Conservation (phyloP, 2,329 filamentous ascomycete species). For the Claviceps purpurea region DNA sequence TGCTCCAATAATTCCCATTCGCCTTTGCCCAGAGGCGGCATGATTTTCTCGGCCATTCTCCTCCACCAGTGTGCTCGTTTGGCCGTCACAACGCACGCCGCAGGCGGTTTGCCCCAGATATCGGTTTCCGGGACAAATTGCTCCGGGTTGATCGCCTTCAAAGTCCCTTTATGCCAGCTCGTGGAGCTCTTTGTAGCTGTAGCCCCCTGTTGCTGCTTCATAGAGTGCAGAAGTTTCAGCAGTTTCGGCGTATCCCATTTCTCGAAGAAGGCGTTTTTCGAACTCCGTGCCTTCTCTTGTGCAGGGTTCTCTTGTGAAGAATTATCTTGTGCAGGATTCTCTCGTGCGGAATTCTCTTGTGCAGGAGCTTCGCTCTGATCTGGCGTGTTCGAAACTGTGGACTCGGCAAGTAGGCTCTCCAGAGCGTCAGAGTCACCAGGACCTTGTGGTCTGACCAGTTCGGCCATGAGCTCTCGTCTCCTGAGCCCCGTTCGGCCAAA, state of each 20-base stretch:
- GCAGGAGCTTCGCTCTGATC: not conserved
- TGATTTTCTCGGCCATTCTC: conserved; percentile 27
- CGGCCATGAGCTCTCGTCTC: conserved; percentile 32
- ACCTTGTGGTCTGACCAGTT: conserved; percentile 23
- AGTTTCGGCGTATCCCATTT: conserved; percentile 37
- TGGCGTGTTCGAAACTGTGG: not conserved
- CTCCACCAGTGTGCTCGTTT: conserved; percentile 37
- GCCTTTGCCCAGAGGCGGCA: conserved; percentile 38
- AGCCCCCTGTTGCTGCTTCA: conserved; percentile 21
- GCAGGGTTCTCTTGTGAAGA: too few relatives aligned
- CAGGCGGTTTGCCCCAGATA: conserved; percentile 34
- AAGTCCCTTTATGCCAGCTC: conserved; percentile 13
- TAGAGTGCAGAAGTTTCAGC: conserved; percentile 25
- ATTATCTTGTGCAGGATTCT: too few relatives aligned
- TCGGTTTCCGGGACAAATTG: conserved; percentile 27
- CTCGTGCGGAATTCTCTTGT: too few relatives aligned
- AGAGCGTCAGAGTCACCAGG: conserved; percentile 29
- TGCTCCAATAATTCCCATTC: conserved; percentile 44
- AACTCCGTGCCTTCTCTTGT: not conserved
- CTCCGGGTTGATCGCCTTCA: conserved; percentile 22
- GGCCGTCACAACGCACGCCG: conserved; percentile 24
- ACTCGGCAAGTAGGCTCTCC: conserved; percentile 16
- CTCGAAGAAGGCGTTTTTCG: conserved; percentile 25
- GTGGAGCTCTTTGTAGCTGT: conserved; percentile 9
- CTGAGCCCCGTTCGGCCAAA: conserved; percentile 41